These are phyloP conservation scores for Coemansia sp. DNA, from an alignment of 192 early-diverging fungal genomes.

Conservation along the genomic window DNA sequence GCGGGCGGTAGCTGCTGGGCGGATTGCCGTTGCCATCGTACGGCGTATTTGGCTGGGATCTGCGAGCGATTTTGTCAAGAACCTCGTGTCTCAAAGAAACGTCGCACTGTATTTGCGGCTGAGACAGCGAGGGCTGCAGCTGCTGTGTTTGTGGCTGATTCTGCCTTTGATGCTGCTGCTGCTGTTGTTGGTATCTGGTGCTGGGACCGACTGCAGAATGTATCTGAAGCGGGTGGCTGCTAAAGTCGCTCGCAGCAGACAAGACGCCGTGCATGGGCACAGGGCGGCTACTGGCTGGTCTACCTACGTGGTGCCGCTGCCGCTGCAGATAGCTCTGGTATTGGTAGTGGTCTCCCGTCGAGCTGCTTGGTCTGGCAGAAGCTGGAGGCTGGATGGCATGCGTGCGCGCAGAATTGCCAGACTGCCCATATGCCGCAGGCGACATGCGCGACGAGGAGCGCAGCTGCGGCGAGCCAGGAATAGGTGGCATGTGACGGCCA, in stretches of 20 bases:
- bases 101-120: conserved; percentile 15
- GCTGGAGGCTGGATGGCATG: conserved; percentile 6
- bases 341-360: conserved; percentile 1
- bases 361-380: conserved; percentile 1
- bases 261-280: conserved; percentile 9
- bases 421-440: conserved; percentile 14
- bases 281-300: conserved; percentile 7
- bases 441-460: conserved; percentile 34
- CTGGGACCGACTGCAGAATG: conserved; percentile 23
- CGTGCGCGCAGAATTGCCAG: neutral
- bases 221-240: conserved; percentile 27
- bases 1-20: conserved; percentile 18
- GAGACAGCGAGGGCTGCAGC: neutral
- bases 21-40: conserved; percentile 17
- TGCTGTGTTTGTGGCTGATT: neutral
- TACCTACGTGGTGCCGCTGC: neutral
- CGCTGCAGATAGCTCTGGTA: conserved; percentile 6
- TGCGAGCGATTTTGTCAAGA: conserved; percentile 41
- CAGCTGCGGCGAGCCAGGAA: conserved; percentile 30
- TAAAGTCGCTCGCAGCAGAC: conserved; percentile 16
- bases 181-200: conserved; percentile 5
- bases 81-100: conserved; percentile 42
- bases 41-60: conserved; percentile 42
- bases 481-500: conserved; percentile 25
- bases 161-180: neutral